Base-by-base conservation (phyloP, 2,329 filamentous ascomycete genomes). In the Alternaria panax region DNA sequence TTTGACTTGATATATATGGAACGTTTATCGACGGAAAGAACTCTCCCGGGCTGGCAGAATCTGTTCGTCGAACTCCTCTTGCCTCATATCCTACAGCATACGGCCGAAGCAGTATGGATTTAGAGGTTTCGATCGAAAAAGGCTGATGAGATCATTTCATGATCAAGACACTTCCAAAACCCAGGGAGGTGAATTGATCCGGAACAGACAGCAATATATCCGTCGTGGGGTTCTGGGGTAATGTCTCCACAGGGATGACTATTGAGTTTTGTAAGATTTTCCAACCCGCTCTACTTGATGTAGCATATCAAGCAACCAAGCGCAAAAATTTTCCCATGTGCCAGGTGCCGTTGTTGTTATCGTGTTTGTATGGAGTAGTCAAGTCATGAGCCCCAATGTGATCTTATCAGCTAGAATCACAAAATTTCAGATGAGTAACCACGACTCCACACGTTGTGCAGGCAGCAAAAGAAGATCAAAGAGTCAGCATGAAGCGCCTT, bases 341-440 rank as follows among this genome's bases (percentile, higher is more conserved):
- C 71, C 60, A 25, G 72, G 53, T 32, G 73, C 72, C 25, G 71
- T 67, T 25, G 68, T 60, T 12, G 60, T 45, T 11, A 72, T 43
- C 16, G 72, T 62, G 38, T 66, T 69, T 4, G 38, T 42, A 25
- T 64, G 64, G 16, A 68, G 5, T 60, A 57, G 8, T 72, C 60
- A 16, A 74, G 41, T 69, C 69, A 76, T 60, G 64, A 14, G 66
- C 4, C 68, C 25, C 2, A 46, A 46, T n/a, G 50, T 34, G 9
- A 67, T 43, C 38, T 67, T 64, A 24, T 51, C 57, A 4, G 62
- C 59, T 11, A 72, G 56, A 3, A 75, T 68, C 4, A 63, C 71
- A 42, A 66, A 73, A 60, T 74, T 73, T 24, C 73, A 70, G 16
- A 74, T 41, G 7, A 75, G 63, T 2, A 72, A 64, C 69, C 71